phyloP scores from a whole-genome alignment of 176 grass and related monocot species.

The Thalia dealbata region DNA sequence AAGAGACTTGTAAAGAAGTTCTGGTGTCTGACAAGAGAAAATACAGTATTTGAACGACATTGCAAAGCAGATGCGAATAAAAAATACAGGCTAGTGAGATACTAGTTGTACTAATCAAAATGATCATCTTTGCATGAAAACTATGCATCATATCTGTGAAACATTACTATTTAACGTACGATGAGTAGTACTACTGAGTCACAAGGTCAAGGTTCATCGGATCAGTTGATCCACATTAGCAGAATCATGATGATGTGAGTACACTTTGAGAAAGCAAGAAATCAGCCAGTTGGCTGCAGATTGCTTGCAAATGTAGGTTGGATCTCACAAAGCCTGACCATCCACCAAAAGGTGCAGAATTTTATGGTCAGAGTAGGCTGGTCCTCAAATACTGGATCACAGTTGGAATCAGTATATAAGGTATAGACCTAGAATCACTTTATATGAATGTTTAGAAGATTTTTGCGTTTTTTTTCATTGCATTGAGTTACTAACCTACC shows the following conservation, averaged over 20 bases:
- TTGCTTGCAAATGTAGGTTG: neutral
- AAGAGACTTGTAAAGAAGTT: slow-evolving; percentile 81
- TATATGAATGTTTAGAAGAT: neutral
- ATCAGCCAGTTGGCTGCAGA: neutral
- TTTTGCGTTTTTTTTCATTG: neutral
- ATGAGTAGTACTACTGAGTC: neutral
- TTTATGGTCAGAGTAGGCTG: neutral
- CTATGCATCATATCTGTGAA: neutral
- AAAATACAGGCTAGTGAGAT: neutral
- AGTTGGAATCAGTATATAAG: neutral
- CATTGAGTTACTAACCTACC: neutral
- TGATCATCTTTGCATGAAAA: neutral
- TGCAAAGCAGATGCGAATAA: neutral
- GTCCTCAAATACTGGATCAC: neutral
- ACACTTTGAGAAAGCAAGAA: neutral
- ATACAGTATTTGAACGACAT: neutral
- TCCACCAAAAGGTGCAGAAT: neutral
- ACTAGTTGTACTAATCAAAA: neutral
- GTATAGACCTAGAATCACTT: neutral
- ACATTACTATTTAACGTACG: neutral
- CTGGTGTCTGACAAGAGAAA: slow-evolving; percentile 49
- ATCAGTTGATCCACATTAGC: too few relatives aligned
- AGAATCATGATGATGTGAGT: neutral
- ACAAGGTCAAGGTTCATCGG: neutral
- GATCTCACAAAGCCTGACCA: neutral